Percentiles rank a stretch among this genome's conserved stretches.
phyloP scores from a whole-genome alignment of 139 green algal species.

The Ulvella scutata region DNA sequence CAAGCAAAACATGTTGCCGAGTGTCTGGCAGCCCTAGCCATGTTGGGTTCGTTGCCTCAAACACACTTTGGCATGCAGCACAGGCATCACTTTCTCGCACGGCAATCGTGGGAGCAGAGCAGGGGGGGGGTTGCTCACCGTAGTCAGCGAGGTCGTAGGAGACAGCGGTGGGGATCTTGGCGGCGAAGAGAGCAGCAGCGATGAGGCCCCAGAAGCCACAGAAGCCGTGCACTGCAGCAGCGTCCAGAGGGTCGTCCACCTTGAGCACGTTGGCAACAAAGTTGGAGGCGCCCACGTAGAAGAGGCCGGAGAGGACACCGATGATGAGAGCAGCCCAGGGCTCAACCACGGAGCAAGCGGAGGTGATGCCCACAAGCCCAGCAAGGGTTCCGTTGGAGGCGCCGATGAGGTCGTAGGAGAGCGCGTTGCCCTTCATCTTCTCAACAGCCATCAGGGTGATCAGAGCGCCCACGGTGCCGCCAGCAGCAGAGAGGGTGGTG shows the following conservation, averaged over 20 bases:
- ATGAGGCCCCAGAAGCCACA: slow-evolving; percentile 13
- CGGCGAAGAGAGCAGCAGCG: not conserved
- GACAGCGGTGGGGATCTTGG: not conserved
- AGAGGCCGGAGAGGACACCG: slow-evolving; percentile 19
- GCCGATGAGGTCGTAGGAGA: slow-evolving; percentile 49
- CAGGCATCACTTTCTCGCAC: too few relatives aligned
- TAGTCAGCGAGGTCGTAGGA: too few relatives aligned
- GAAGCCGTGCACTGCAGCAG: slow-evolving; percentile 28
- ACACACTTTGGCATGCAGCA: too few relatives aligned
- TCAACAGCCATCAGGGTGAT: slow-evolving; percentile 8
- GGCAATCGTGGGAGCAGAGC: too few relatives aligned
- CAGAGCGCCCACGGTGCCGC: slow-evolving; percentile 22
- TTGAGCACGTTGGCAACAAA: slow-evolving; percentile 15
- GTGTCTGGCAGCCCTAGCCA: too few relatives aligned
- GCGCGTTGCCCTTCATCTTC: slow-evolving; percentile 6
- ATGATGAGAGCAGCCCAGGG: slow-evolving; percentile 42
- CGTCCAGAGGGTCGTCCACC: slow-evolving; percentile 28
- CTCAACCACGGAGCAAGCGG: slow-evolving; percentile 19
- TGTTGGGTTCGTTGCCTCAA: too few relatives aligned
- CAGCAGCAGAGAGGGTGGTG: slow-evolving; percentile 42
- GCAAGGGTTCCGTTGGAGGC: slow-evolving; percentile 59
- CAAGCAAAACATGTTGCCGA: too few relatives aligned
- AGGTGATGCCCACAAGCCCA: slow-evolving; percentile 39
- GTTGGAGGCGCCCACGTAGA: slow-evolving; percentile 8
- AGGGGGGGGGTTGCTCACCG: too few relatives aligned